These are phyloP conservation scores for Ampelocalamus luodianensis DNA, from an alignment of 176 grass and related monocot genomes.

Conservation along the genomic window DNA sequence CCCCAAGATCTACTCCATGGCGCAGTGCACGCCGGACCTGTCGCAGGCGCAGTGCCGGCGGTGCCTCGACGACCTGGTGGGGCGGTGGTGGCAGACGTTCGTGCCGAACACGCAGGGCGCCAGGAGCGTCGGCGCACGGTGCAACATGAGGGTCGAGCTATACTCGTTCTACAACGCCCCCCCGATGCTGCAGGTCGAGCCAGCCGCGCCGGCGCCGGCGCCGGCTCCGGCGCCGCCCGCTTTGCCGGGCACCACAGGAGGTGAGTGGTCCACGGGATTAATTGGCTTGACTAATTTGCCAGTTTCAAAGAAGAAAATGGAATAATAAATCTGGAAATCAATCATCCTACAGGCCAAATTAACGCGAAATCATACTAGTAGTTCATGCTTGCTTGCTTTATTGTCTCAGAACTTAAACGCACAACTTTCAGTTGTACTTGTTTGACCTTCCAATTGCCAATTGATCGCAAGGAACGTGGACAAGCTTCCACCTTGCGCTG, in stretches of 20 bases:
- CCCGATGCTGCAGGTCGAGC: background rate
- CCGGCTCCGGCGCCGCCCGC: background rate
- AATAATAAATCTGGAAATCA: too few species aligned
- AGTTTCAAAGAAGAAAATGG: background rate
- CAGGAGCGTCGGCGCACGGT: constrained; percentile 27
- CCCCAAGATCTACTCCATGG: constrained; percentile 50
- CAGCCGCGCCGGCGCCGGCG: background rate
- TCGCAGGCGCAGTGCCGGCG: background rate
- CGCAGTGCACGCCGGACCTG: constrained; percentile 42
- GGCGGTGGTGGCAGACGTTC: background rate
- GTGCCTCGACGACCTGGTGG: constrained; percentile 41
- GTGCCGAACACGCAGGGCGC: constrained; percentile 23
- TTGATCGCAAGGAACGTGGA: background rate
- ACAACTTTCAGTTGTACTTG: background rate
- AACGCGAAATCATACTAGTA: too few species aligned
- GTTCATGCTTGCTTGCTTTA: too few species aligned
- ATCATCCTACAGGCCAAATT: too few species aligned
- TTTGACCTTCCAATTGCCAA: background rate
- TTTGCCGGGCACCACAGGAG: background rate
- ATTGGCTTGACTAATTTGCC: background rate
- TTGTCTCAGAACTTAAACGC: background rate
- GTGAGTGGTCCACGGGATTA: background rate
- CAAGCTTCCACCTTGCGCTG: background rate
- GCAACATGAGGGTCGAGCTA: constrained; percentile 44
- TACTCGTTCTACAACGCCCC: constrained; percentile 13